Evolutionary conservation across 2,329 filamentous ascomycete genomes (phyloP).

Genomic region (Orbilia brochopaga): DNA sequence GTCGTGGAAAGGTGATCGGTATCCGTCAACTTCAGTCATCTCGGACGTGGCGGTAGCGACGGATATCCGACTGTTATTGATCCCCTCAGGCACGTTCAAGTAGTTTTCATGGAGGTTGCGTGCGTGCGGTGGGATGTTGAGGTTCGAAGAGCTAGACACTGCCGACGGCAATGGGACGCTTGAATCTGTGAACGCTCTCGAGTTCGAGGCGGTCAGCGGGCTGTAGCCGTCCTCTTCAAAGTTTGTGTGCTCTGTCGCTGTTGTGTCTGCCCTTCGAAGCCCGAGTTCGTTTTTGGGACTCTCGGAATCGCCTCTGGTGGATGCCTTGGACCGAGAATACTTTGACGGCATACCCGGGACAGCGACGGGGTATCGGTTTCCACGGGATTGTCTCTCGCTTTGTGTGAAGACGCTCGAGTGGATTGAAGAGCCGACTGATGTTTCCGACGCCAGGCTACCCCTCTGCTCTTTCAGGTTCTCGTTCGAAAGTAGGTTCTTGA

Average conservation of each 20-base stretch:
- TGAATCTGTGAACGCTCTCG: constrained; percentile 29
- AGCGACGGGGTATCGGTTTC: constrained; percentile 45
- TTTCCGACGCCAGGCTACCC: constrained; percentile 38
- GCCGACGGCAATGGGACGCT: constrained; percentile 18
- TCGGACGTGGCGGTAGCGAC: constrained; percentile 24
- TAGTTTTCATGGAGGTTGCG: constrained; percentile 28
- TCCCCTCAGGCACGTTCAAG: constrained; percentile 28
- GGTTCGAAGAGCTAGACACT: constrained; percentile 16
- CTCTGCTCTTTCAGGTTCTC: constrained; percentile 40
- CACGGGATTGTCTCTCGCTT: constrained; percentile 41
- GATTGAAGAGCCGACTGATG: constrained; percentile 42
- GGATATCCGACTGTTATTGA: constrained; percentile 21
- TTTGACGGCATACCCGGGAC: constrained; percentile 13
- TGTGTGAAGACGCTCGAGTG: constrained; percentile 43
- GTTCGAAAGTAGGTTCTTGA: constrained; percentile 44
- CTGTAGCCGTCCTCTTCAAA: constrained; percentile 41
- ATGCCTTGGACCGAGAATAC: constrained; percentile 21
- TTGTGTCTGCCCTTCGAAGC: constrained; percentile 31
- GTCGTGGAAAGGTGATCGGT: constrained; percentile 46
- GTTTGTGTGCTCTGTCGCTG: constrained; percentile 31
- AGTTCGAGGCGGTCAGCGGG: constrained; percentile 39
- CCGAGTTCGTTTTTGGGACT: constrained; percentile 29
- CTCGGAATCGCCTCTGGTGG: constrained; percentile 22
- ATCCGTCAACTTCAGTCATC: constrained; percentile 47
- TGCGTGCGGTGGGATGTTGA: constrained; percentile 32